Conservation (phyloP, 345 rosid genomes). For the Eucalyptus sp. region DNA sequence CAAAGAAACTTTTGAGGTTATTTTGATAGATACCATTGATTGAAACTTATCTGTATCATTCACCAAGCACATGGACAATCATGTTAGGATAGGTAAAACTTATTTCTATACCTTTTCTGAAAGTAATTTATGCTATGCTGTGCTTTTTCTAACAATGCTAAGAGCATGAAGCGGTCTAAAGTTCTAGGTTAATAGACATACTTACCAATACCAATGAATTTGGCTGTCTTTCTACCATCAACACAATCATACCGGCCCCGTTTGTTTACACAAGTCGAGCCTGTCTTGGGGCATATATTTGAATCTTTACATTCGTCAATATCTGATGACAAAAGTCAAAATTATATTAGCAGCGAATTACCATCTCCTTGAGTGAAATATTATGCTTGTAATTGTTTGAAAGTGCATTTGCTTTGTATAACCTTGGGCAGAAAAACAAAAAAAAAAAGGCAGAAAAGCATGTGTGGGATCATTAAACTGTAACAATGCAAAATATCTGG, state of each 20-base stretch:
- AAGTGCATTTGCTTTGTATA: too few species aligned
- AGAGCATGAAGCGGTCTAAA: not conserved
- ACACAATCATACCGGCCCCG: rapidly evolving
- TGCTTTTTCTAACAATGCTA: not conserved
- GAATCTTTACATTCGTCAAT: not conserved
- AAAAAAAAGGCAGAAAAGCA: too few species aligned
- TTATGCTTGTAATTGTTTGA: not conserved
- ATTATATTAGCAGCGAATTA: not conserved
- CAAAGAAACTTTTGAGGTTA: too few species aligned
- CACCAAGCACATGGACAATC: not conserved
- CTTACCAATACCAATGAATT: not conserved
- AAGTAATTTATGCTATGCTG: not conserved
- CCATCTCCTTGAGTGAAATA: not conserved
- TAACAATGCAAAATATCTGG: too few species aligned
- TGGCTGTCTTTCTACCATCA: not conserved
- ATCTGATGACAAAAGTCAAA: not conserved
- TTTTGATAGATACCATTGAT: not conserved
- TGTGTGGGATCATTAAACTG: too few species aligned
- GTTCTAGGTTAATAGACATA: not conserved
- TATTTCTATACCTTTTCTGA: not conserved
- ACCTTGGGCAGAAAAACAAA: too few species aligned
- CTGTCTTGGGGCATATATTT: rapidly evolving
- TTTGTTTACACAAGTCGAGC: not conserved
- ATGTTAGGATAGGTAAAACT: not conserved
- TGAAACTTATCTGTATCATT: not conserved